Evolutionary conservation across 768 basidiomycete genomes (phyloP).

Genomic region (Suillus luteus): DNA sequence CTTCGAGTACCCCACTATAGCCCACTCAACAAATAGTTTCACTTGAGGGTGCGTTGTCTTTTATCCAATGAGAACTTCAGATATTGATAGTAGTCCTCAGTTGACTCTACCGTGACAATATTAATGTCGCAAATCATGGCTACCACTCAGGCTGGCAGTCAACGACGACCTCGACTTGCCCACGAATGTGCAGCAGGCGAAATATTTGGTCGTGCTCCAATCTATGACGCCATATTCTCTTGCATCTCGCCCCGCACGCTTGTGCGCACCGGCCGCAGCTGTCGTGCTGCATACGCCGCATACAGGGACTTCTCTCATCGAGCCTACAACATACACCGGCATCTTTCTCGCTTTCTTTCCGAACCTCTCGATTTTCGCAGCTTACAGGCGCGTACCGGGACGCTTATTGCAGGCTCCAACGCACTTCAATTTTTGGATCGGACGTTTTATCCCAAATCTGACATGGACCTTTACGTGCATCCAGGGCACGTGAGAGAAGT

Average conservation of each 20-base stretch:
- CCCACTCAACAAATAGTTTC: neutral
- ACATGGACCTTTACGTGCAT: conserved; percentile 48
- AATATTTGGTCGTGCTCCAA: conserved; percentile 13
- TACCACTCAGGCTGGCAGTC: neutral
- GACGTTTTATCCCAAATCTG: conserved; percentile 41
- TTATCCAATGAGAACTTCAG: neutral
- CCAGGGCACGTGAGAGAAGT: conserved; percentile 28
- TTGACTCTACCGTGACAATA: neutral
- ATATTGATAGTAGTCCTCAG: neutral
- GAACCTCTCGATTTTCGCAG: conserved; percentile 36
- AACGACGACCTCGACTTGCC: neutral
- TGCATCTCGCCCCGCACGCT: conserved; percentile 24
- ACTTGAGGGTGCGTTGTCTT: neutral
- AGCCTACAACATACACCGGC: conserved; percentile 33
- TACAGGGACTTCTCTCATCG: conserved; percentile 20
- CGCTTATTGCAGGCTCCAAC: conserved; percentile 49
- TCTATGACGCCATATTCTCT: conserved; percentile 15
- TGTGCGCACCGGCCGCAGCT: conserved; percentile 20
- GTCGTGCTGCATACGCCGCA: conserved; percentile 15
- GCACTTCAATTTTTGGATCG: conserved; percentile 51
- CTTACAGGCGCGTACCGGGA: conserved; percentile 41
- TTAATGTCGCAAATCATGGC: neutral
- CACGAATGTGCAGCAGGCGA: conserved; percentile 1
- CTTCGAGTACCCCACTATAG: neutral
- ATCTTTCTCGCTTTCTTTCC: conserved; percentile 35